Conservation (phyloP, 768 basidiomycete species). For the Roridomyces roridus region DNA sequence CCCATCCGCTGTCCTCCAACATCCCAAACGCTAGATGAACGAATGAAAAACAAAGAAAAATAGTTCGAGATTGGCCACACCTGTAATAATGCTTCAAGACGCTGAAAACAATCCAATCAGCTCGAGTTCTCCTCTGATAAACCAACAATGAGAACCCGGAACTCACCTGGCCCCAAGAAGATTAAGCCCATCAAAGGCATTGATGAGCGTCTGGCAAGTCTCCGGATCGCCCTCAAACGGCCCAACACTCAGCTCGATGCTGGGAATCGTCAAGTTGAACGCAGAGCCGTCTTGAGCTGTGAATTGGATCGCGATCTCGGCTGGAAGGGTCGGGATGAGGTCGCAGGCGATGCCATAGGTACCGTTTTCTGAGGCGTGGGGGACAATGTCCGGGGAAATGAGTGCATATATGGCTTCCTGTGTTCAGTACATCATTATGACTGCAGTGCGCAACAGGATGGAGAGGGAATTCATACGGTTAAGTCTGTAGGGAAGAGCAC, state of each 20-base stretch:
- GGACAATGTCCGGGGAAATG: constrained; percentile 61
- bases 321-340: constrained; percentile 51
- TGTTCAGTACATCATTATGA: too few species aligned
- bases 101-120: too few species aligned
- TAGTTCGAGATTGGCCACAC: background rate
- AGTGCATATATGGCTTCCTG: constrained; percentile 58
- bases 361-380: constrained; percentile 56
- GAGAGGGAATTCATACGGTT: too few species aligned
- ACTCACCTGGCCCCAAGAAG: constrained; percentile 49
- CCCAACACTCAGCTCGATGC: too few species aligned
- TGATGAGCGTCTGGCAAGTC: constrained; percentile 63
- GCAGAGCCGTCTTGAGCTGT: constrained; percentile 49
- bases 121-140: too few species aligned
- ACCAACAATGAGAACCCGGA: too few species aligned
- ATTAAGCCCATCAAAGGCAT: constrained; percentile 57
- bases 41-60: background rate
- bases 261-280: constrained; percentile 66
- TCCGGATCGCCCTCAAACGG: constrained; percentile 55
- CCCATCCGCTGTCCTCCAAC: constrained; percentile 53
- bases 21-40: constrained; percentile 53
- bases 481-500: constrained; percentile 50
- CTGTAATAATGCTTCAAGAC: constrained; percentile 62
- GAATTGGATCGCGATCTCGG: constrained; percentile 59
- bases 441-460: too few species aligned
- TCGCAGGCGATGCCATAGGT: constrained; percentile 61